Evolutionary conservation across 2,329 filamentous ascomycete genomes (phyloP), one percentile per base, ranked within the genome.

Genomic region (Pyrenophora tritici-repentis): DNA sequence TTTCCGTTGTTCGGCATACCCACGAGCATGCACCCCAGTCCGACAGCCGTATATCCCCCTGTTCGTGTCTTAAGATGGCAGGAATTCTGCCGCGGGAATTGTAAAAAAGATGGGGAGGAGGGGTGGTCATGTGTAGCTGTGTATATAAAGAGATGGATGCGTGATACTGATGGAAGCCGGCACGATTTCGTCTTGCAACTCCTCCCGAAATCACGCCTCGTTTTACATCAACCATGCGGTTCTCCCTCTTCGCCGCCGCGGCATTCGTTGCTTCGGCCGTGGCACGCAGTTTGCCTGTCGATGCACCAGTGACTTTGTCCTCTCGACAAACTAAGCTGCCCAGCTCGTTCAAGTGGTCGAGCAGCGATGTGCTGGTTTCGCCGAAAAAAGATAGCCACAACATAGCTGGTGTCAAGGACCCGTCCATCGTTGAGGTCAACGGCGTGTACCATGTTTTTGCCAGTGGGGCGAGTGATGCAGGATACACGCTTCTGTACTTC

Each of bases 381-480:
- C 64, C 70, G 4, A 70, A 71, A 48, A 62, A 66, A 8, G 68
- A 70, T 43, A 54, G 54, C 20, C 63, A 64, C 14, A 41, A 54
- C 14, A 51, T 72, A 16, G 56, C 57, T 5, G 71, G 61, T 14
- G 61, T 74, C 50, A 74, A 73, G 53, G 70, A 73, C 41, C 72
- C 71, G 8, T 72, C 70, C 1, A 63, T 74, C 22, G 50, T 73
- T 53, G 55, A 60, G 34, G 46, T 62, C 42, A 59, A 86, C 40
- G 65, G 67, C 46, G 67, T 60, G 9, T 76, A 77, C 55, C 75
- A 76, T 52, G 73, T 76, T 38, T 76, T 76, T 44, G 74, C 72
- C 39, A 75, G 71, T 52, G 75, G 72, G 1, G 72, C 73, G 7
- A 53, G 67, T 26, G 56, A 61, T 5, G 53, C 59, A 2, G 73